phyloP scores from a whole-genome alignment of 1,139 yeast species.

The Arxiozyma slooffiae region DNA sequence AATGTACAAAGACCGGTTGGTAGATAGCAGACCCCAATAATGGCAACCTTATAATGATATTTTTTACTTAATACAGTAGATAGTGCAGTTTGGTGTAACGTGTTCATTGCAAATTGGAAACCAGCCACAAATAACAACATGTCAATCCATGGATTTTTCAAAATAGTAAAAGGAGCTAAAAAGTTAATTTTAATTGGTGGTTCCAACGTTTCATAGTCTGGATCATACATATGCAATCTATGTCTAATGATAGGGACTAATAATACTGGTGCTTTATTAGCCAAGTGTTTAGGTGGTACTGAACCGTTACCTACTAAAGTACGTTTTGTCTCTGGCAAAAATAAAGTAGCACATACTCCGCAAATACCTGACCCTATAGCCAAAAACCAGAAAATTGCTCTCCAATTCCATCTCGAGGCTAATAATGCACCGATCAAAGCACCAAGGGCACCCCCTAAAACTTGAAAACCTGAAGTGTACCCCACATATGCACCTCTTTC shows the following conservation, averaged over 20 bases:
- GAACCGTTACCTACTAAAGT: slow-evolving; percentile 60
- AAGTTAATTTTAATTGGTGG: slow-evolving; percentile 31
- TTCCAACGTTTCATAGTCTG: slow-evolving; percentile 27
- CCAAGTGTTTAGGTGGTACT: slow-evolving; percentile 34
- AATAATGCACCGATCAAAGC: slow-evolving; percentile 68
- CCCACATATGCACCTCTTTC: slow-evolving; percentile 63
- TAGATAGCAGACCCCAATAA: slow-evolving; percentile 54
- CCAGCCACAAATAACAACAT: slow-evolving; percentile 44
- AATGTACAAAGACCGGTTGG: slow-evolving; percentile 51
- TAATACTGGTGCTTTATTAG: slow-evolving; percentile 39
- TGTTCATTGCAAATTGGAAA: slow-evolving; percentile 57
- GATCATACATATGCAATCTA: slow-evolving; percentile 27
- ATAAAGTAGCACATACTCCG: slow-evolving; percentile 32
- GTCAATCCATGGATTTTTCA: slow-evolving; percentile 32
- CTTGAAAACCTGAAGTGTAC: slow-evolving; percentile 50
- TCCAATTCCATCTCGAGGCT: slow-evolving; percentile 54
- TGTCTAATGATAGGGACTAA: slow-evolving; percentile 15
- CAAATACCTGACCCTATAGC: slow-evolving; percentile 48
- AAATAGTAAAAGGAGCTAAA: slow-evolving; percentile 39
- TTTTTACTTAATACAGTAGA: slow-evolving; percentile 42
- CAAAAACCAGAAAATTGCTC: slow-evolving; percentile 66
- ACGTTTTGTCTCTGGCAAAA: slow-evolving; percentile 66
- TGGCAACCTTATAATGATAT: slow-evolving; percentile 43
- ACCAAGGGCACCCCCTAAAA: slow-evolving; percentile 67
- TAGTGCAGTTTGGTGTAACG: slow-evolving; percentile 53